Base-by-base conservation (phyloP, 2,329 filamentous ascomycete species). In the Paracorniculantispora psalliotae region DNA sequence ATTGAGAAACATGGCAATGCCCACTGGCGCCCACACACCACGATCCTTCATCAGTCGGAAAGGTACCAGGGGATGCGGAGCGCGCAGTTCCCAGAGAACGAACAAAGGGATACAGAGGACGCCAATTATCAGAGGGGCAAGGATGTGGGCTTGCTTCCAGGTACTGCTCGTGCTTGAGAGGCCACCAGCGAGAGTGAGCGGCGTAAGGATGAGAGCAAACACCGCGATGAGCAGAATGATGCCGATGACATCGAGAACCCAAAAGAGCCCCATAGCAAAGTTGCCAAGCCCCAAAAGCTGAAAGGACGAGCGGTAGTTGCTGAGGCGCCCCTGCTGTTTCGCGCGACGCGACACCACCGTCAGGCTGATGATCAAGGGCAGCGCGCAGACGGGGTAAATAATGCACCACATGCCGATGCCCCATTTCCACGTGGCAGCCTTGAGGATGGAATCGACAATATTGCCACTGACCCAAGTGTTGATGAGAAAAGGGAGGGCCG, bases 391-490 rank as follows among this genome's bases (percentile, higher is more conserved):
- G 3, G 83, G 78, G 68, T 83, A 86, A 61, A 87, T 84, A 67
- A 87, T 82, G 61, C 74, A 76, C 75, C 81, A 87, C 83, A 87
- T 87, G 64, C 83, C 84, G 30, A 84, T 78, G 33, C 84, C 85
- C 83, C 83, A 86, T 60, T 77, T 71, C 85, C 85, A 88, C 9
- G 71, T 77, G 0, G 79, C 81, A 10, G 59, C 64, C 0, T 59
- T 65, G 1, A 87, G 69, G 1, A 85, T 81, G 0, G 78, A 73
- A 2, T 65, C 59, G 2, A 80, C 75, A 48, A 88, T 71, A 64
- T 86, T 75, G 33, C 84, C 85, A 62, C 81, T 81, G 3, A 86
- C 77, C 85, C 85, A 88, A 2, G 84, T 84, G 70, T 86, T 87
- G 70, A 84, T 80, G 64, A 87, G 73, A 69, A 84, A 86, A 1